These are phyloP conservation scores for Solanum infundibuliforme DNA, from an alignment of 257 asterid genomes.

Conservation along the genomic window DNA sequence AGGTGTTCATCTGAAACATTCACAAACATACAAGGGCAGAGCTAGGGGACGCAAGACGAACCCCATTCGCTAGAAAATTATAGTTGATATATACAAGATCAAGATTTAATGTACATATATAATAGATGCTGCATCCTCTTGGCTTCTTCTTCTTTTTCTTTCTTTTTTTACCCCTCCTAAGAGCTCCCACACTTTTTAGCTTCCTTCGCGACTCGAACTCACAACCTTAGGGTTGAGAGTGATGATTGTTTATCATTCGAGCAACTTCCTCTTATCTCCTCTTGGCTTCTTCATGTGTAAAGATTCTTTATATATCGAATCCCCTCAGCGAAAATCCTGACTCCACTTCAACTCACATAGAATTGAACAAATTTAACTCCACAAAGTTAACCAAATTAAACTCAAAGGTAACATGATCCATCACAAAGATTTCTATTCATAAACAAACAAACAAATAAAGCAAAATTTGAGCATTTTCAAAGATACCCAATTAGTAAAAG, in stretches of 20 bases:
- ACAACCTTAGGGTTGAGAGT: neutral
- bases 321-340: neutral
- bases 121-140: neutral
- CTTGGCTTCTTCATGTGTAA: neutral
- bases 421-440: neutral
- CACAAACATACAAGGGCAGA: neutral
- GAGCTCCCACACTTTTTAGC: neutral
- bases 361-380: neutral
- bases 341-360: neutral
- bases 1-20: neutral
- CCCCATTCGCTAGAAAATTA: neutral
- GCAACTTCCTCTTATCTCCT: neutral
- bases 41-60: neutral
- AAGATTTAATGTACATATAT: neutral
- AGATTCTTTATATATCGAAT: neutral
- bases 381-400: neutral
- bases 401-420: neutral
- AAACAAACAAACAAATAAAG: neutral
- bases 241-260: neutral
- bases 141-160: neutral
- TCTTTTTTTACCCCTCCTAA: neutral
- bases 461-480: neutral
- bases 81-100: neutral
- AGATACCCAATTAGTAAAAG: neutral
- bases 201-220: neutral